phyloP scores from a whole-genome alignment of 495 filamentous ascomycete genomes.

The Schizothecium vesticola region DNA sequence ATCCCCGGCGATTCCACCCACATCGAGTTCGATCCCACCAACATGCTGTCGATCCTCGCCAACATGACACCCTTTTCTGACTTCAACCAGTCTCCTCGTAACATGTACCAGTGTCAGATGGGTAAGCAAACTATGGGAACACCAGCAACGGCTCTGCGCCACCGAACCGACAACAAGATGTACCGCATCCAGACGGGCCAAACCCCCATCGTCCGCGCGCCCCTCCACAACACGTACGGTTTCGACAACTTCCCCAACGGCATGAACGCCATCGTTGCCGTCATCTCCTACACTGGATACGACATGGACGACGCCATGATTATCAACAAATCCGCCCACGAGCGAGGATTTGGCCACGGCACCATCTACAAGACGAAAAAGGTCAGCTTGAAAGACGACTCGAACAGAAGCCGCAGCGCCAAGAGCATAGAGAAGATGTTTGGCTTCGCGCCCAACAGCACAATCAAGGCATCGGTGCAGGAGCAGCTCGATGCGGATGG shows the following conservation, averaged over 20 bases:
- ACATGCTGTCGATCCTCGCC: conserved; percentile 94
- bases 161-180: conserved; percentile 94
- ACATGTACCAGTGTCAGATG: conserved; percentile 99
- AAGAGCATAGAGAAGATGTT: conserved; percentile 67
- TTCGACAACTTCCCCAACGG: conserved; percentile 98
- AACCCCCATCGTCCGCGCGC: conserved; percentile 86
- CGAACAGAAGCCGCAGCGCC: conserved; percentile 46
- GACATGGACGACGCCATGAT: conserved; percentile 99
- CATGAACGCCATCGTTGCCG: conserved; percentile 93
- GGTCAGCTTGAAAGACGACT: conserved; percentile 67
- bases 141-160: conserved; percentile 75
- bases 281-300: conserved; percentile 97
- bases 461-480: conserved; percentile 57
- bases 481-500: conserved; percentile 78
- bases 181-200: conserved; percentile 95
- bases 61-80: conserved; percentile 99
- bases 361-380: conserved; percentile 98
- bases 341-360: conserved; percentile 93
- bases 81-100: conserved; percentile 97
- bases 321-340: conserved; percentile 94
- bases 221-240: conserved; percentile 90
- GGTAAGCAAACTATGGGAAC: conserved; percentile 99
- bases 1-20: conserved; percentile 83
- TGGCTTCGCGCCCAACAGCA: conserved; percentile 71
- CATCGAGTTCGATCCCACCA: conserved; percentile 90